A percentile compares a stretch with the other conserved stretches of the same genome.
Evolutionary conservation across 805 yeast genomes (phyloP).

Genomic region (Kockiozyma suomiensis): DNA sequence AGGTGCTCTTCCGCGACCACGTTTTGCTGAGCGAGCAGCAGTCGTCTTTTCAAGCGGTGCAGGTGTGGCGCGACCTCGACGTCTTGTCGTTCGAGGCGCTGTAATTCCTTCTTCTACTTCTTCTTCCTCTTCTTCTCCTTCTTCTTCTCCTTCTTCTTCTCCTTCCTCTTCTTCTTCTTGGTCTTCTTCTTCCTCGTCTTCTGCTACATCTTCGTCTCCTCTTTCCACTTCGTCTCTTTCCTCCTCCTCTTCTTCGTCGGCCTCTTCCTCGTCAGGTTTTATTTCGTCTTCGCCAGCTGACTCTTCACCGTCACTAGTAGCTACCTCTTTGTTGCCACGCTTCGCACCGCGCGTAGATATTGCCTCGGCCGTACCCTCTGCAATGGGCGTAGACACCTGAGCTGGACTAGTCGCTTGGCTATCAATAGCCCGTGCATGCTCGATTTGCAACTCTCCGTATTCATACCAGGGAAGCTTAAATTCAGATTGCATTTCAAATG

Average conservation of each 20-base stretch:
- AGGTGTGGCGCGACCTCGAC: conserved; percentile 11
- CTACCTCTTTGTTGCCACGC: conserved; percentile 15
- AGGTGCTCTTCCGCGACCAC: conserved; percentile 12
- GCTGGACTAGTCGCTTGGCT: conserved; percentile 34
- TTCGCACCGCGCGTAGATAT: conserved; percentile 3
- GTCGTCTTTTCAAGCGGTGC: not conserved
- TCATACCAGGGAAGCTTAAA: conserved; percentile 51
- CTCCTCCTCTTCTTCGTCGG: conserved; percentile 6
- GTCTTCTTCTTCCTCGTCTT: conserved; percentile 24
- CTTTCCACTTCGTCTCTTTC: not conserved
- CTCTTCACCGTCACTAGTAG: conserved; percentile 20
- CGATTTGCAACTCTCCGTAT: conserved; percentile 49
- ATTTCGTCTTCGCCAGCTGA: conserved; percentile 2
- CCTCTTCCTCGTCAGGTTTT: conserved; percentile 23
- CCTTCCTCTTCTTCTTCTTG: conserved; percentile 15
- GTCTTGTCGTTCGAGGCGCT: conserved; percentile 16
- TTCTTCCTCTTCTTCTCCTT: conserved; percentile 12
- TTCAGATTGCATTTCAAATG: conserved; percentile 34
- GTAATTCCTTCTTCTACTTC: conserved; percentile 30
- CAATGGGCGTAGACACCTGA: conserved; percentile 22
- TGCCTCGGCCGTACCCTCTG: conserved; percentile 1
- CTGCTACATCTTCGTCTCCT: conserved; percentile 17
- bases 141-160: conserved; percentile 20
- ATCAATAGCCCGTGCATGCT: conserved; percentile 44
- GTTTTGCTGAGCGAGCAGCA: conserved; percentile 2